These are phyloP conservation scores for Aspergillus nidulans DNA, from an alignment of 495 filamentous ascomycete genomes.

Conservation along the genomic window DNA sequence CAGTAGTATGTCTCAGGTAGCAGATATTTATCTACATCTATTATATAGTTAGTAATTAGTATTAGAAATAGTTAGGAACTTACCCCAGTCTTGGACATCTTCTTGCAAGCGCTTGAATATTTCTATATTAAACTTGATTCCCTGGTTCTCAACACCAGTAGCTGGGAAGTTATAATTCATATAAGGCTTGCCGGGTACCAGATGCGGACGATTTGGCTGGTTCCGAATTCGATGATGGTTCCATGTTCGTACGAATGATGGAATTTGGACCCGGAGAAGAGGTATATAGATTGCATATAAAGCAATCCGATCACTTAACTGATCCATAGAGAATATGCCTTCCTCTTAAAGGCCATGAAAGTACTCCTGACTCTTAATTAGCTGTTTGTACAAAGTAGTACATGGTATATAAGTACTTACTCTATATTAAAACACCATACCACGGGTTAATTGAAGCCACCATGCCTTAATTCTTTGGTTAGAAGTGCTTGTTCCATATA, in stretches of 20 bases:
- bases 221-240: conserved; percentile 17
- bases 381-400: neutral
- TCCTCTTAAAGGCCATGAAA: no score
- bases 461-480: conserved; percentile 20
- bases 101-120: conserved; percentile 7
- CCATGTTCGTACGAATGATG: conserved; percentile 14
- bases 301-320: conserved; percentile 15
- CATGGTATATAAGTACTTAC: conserved; percentile 2
- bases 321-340: neutral
- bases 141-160: conserved; percentile 14
- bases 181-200: conserved; percentile 16
- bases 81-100: conserved; percentile 3
- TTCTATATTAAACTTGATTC: conserved; percentile 1
- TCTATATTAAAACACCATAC: conserved; percentile 4
- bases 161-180: conserved; percentile 17
- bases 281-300: conserved; percentile 19
- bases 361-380: conserved; percentile 8
- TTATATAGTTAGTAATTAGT: no score
- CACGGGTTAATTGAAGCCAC: conserved; percentile 12
- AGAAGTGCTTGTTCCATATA: conserved; percentile 8
- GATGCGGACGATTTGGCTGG: conserved; percentile 14
- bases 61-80: neutral
- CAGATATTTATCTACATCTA: no score
- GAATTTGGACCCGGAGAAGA: conserved; percentile 13
- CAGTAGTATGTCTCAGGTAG: neutral